Conservation (phyloP, 2,329 filamentous ascomycete genomes). For the Fusarium lateritium region DNA sequence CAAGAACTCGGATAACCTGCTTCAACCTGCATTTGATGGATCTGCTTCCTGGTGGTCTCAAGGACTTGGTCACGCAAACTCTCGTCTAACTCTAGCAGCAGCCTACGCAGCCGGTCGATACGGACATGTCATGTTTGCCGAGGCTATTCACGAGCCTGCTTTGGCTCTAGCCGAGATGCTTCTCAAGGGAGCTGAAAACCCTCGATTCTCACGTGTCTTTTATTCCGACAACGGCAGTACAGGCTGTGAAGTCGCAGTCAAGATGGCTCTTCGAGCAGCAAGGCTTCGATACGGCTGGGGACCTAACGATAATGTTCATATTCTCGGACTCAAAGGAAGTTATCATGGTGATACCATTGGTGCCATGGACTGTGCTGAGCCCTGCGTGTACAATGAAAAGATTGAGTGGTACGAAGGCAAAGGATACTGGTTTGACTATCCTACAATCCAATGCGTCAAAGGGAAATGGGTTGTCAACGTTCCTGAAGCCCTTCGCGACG, state of each 20-base stretch:
- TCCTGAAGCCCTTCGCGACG: slow-evolving; percentile 63
- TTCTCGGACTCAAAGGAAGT: slow-evolving; percentile 82
- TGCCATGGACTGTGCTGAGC: slow-evolving; percentile 88
- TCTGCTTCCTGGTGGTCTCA: slow-evolving; percentile 96
- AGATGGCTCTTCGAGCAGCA: slow-evolving; percentile 84
- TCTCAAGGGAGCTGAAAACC: slow-evolving; percentile 71
- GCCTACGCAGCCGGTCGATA: slow-evolving; percentile 88
- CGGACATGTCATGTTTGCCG: slow-evolving; percentile 90
- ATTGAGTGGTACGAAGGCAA: slow-evolving; percentile 88
- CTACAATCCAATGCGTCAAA: slow-evolving; percentile 75
- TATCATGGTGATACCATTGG: slow-evolving; percentile 93
- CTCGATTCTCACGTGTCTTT: slow-evolving; percentile 79
- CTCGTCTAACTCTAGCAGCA: slow-evolving; percentile 78
- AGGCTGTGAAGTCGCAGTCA: slow-evolving; percentile 85
- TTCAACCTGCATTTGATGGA: slow-evolving; percentile 79
- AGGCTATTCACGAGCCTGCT: slow-evolving; percentile 83
- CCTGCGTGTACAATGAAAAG: slow-evolving; percentile 83
- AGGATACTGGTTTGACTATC: slow-evolving; percentile 87
- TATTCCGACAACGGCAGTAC: slow-evolving; percentile 90
- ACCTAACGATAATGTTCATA: slow-evolving; percentile 70
- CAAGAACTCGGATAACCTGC: slow-evolving; percentile 14
- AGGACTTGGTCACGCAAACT: slow-evolving; percentile 85
- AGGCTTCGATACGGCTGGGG: slow-evolving; percentile 77
- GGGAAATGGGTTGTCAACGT: slow-evolving; percentile 77
- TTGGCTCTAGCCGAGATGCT: slow-evolving; percentile 77